Evolutionary conservation across 2,329 filamentous ascomycete species (phyloP), one percentile per base, ranked within the genome.

Genomic region (Exophiala xenobiotica): DNA sequence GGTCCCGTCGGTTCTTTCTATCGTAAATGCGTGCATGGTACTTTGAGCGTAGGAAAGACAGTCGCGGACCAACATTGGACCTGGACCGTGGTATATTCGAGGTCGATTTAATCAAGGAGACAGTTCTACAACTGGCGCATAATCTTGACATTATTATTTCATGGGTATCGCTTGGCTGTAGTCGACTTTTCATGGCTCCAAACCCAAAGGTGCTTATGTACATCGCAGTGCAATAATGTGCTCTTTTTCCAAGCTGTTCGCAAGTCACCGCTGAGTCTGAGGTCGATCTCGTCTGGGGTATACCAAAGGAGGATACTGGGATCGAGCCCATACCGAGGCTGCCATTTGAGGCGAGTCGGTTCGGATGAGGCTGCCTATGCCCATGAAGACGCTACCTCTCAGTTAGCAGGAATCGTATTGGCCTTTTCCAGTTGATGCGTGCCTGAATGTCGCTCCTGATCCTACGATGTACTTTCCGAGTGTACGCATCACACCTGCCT

Each of bases 371-470:
- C 90, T 96, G 62, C 93, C 93, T 63, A 99, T 96, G 51, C 89
- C 92, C 93, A 99, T 99, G 80, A 99, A 99, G 76, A 97, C 96
- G 16, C 45, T 60, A 42, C 42, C 20, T n/a, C 24, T 27, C 35
- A 7, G 26, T 49, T 24, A 51, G 49, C 12, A 16, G 41, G 38
- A 19, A 82, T 85, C 58, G 44, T 29, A 39, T 35, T 33, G 47
- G 23, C 27, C 40, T 27, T 38, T 39, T 8, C 43, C 23, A n/a
- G 46, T 16, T 16, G 43, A 46, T 22, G 38, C 79, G 57, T 81
- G 96, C 92, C 92, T 93, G 70, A 99, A 99, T 7, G 92, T 97
- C 40, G 90, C 90, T 33, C 91, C 91, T 20, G 92, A 97, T 38
- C 89, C 91, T 26, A 89, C 74, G 93, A 99, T 99, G 71, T 95